Evolutionary conservation across 345 rosid species (phyloP), one percentile per base, ranked within the genome.

Genomic region (Populus davidiana): DNA sequence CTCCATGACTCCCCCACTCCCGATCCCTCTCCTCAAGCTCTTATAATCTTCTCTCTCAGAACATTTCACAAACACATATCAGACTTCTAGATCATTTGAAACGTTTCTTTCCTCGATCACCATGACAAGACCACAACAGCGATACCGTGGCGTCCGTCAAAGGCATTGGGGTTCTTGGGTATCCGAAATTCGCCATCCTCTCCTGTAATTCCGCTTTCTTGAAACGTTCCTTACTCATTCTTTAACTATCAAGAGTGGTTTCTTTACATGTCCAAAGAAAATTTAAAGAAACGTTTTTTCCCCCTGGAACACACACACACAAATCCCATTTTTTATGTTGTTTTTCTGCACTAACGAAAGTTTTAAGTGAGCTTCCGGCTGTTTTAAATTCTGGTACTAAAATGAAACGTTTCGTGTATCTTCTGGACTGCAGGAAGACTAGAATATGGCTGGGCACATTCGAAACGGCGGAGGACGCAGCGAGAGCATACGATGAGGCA

Each of bases 91-190:
- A 20, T 21, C 29, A 52, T 9, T 72, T 7, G 43, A 71, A 69
- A 71, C 79, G 75, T 83, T 83, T 81, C 71, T 54, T n/a, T 29
- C 27, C 31, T 44, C 12, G 2, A 41, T 0, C 52, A 20, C 67
- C 69, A 63, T 79, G 82, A 49, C 78, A 11, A 79, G 78, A 74
- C 75, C 74, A 9, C 78, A 74, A 65, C 78, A 79, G 18, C 78
- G 82, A 69, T 79, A 81, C 67, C 80, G 80, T 8, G 83, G 80
- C 33, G 83, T 81, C 43, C 79, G 83, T 17, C 83, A 81, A 52
- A 81, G 83, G 77, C 83, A 81, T 35, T 81, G 83, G 83, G 83
- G 83, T 13, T 81, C 83, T 10, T 81, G 83, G 83, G 83, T 81
- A 2, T 81, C 83, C 1, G 83, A 81, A 76, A 81, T 81, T 20